Evolutionary conservation across 345 rosid genomes (phyloP).

Genomic region (Geranium brycei): DNA sequence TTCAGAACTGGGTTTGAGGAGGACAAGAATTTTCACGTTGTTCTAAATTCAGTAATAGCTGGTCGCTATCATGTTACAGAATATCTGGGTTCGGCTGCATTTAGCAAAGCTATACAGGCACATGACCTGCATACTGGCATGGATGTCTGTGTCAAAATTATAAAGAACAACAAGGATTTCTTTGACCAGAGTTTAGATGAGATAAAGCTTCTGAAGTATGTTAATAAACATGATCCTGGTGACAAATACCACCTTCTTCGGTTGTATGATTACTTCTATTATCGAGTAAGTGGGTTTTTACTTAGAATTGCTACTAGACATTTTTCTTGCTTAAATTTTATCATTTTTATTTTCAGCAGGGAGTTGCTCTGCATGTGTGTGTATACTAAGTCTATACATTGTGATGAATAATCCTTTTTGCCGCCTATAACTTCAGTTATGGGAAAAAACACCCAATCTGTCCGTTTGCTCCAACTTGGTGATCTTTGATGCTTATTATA

Average conservation of each 20-base stretch:
- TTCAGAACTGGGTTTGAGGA: conserved; percentile 99
- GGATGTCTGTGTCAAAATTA: conserved; percentile 96
- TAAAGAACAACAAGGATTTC: conserved; percentile 97
- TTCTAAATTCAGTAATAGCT: conserved; percentile 84
- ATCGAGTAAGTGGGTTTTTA: conserved; percentile 52
- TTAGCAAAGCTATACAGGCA: conserved; percentile 98
- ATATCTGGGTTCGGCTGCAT: conserved; percentile 99
- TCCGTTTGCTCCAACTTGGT: not conserved
- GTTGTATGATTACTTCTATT: conserved; percentile 93
- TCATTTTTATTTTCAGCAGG: too few species aligned
- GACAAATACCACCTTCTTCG: conserved; percentile 96
- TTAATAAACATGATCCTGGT: conserved; percentile 95
- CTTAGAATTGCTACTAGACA: not conserved
- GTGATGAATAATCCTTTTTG: not conserved
- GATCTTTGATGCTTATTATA: not conserved
- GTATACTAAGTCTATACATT: not conserved
- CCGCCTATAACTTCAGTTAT: conserved; percentile 1
- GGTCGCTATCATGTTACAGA: conserved; percentile 98
- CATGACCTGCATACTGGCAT: conserved; percentile 97
- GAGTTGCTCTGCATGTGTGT: not conserved
- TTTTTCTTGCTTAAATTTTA: conserved; percentile 9
- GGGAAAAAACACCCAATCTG: not conserved
- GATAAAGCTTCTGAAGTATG: conserved; percentile 94
- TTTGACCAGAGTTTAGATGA: conserved; percentile 99
- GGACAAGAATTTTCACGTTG: conserved; percentile 97